Evolutionary conservation across 2,329 filamentous ascomycete genomes (phyloP).

Genomic region (Exophiala sideris): DNA sequence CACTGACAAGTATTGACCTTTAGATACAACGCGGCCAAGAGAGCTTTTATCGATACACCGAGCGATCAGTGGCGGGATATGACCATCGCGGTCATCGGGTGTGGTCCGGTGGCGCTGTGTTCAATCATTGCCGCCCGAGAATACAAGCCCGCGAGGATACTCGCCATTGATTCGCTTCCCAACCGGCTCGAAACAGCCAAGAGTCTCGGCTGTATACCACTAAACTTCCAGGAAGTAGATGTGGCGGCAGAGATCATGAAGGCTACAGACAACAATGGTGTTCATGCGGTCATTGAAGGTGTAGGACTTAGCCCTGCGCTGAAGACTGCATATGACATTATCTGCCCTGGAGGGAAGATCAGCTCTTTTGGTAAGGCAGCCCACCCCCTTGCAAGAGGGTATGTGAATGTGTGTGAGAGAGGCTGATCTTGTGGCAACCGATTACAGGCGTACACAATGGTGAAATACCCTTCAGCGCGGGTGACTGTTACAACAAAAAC

Average conservation of each 20-base stretch:
- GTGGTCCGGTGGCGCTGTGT: constrained; percentile 81
- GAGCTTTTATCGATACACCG: constrained; percentile 5
- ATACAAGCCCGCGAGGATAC: constrained; percentile 31
- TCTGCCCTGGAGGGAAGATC: constrained; percentile 69
- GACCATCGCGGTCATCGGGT: constrained; percentile 73
- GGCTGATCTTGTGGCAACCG: neutral
- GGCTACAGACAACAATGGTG: constrained; percentile 73
- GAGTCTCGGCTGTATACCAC: constrained; percentile 14
- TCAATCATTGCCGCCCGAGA: constrained; percentile 52
- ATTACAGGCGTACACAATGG: constrained; percentile 69
- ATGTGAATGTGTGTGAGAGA: neutral
- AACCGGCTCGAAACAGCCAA: constrained; percentile 41
- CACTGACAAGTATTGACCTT: neutral
- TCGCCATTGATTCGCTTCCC: constrained; percentile 47
- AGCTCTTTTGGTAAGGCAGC: constrained; percentile 47
- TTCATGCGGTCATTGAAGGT: constrained; percentile 80
- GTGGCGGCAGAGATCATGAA: constrained; percentile 61
- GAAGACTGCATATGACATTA: constrained; percentile 65
- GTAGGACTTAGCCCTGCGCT: constrained; percentile 68
- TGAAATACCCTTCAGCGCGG: constrained; percentile 38
- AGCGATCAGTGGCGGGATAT: constrained; percentile 11
- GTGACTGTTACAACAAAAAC: constrained; percentile 58
- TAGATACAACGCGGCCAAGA: constrained; percentile 8
- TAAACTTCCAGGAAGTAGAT: constrained; percentile 13
- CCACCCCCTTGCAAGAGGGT: neutral